Conservation (phyloP, 2,329 filamentous ascomycete genomes). For the Trichoderma gracile region DNA sequence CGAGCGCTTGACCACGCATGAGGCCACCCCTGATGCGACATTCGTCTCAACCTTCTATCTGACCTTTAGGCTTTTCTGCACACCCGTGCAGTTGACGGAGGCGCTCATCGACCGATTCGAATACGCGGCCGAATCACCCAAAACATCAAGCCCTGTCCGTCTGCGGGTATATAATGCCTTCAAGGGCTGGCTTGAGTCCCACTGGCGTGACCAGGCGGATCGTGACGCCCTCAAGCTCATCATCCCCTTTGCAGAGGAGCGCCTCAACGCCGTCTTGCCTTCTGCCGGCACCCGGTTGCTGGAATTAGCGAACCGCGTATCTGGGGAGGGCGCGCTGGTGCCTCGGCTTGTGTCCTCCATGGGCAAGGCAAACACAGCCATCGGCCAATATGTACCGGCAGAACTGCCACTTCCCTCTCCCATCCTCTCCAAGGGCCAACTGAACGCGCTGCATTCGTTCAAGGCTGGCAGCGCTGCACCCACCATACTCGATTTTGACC, state of each 20-base stretch:
- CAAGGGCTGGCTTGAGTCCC: conserved; percentile 95
- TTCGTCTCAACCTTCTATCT: conserved; percentile 96
- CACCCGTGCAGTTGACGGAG: conserved; percentile 74
- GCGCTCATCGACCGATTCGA: conserved; percentile 89
- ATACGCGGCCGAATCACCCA: conserved; percentile 77
- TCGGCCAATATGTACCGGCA: conserved; percentile 67
- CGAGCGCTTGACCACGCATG: conserved; percentile 90
- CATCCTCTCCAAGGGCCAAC: conserved; percentile 73
- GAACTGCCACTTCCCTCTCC: conserved; percentile 72
- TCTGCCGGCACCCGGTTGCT: conserved; percentile 77
- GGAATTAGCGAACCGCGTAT: conserved; percentile 78
- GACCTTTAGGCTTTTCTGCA: conserved; percentile 91
- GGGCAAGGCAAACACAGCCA: conserved; percentile 80
- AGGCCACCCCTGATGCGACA: conserved; percentile 85
- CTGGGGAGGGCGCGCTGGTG: conserved; percentile 71
- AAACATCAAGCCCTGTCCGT: conserved; percentile 75
- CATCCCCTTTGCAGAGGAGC: conserved; percentile 73
- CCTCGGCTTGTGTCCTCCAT: conserved; percentile 83
- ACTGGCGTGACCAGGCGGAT: conserved; percentile 86
- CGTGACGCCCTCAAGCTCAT: conserved; percentile 74
- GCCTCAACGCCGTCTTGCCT: conserved; percentile 68
- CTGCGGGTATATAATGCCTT: conserved; percentile 93
- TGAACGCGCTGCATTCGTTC: conserved; percentile 70
- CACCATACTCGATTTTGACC: conserved; percentile 85
- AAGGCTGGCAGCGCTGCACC: conserved; percentile 69